Conservation (phyloP, 441 rosid species). For the Adansonia grandidieri region DNA sequence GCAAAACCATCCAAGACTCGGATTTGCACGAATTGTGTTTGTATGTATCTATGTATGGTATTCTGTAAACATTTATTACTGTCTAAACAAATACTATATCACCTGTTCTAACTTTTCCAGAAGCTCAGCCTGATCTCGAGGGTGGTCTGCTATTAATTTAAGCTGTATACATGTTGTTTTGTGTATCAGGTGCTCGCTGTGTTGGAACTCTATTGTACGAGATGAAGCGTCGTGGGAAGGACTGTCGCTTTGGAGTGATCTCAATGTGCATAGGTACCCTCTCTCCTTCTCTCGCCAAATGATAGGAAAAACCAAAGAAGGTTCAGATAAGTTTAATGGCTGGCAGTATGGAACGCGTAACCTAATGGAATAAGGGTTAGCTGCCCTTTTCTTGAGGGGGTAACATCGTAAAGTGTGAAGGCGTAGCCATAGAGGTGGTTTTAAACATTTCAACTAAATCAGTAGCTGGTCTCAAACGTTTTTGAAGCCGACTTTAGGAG, state of each 20-base stretch:
- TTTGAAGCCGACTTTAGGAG: neutral
- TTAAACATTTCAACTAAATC: too few relatives aligned
- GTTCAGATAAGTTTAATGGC: neutral
- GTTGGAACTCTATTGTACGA: constrained; percentile 65
- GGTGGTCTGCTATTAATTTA: constrained; percentile 16
- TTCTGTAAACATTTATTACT: neutral
- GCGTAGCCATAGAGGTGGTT: neutral
- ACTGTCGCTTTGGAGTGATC: constrained; percentile 64
- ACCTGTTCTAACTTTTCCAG: neutral
- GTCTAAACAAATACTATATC: neutral
- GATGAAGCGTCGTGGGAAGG: constrained; percentile 73
- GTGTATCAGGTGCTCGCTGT: constrained; percentile 64
- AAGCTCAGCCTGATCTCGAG: constrained; percentile 1
- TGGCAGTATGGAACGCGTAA: neutral
- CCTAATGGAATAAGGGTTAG: neutral
- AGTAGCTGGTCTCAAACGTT: too few relatives aligned
- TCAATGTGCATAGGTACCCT: constrained; percentile 75
- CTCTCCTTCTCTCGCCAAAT: neutral
- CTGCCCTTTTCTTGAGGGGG: neutral
- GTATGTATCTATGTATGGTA: neutral
- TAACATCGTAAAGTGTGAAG: neutral
- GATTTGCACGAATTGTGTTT: neutral
- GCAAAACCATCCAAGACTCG: neutral
- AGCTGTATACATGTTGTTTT: constrained; percentile 16
- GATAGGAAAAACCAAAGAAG: neutral